Evolutionary conservation across 2,329 filamentous ascomycete genomes (phyloP).

Genomic region (Phaeomoniella chlamydospora): DNA sequence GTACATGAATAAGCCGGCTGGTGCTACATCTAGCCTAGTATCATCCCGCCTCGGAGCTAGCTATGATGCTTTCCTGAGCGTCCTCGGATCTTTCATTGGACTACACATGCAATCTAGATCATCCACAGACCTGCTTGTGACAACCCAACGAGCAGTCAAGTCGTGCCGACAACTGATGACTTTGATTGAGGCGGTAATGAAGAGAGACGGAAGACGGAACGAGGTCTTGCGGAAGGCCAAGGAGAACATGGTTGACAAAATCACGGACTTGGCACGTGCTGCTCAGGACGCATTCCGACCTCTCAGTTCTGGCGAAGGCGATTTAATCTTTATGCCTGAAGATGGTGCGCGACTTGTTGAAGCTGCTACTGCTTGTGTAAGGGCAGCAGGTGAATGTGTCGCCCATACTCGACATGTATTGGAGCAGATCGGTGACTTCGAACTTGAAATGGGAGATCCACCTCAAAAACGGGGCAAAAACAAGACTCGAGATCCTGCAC

Average conservation of each 20-base stretch:
- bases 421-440: conserved; percentile 81
- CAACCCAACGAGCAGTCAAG: conserved; percentile 68
- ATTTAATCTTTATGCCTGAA: conserved; percentile 66
- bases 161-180: conserved; percentile 68
- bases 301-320: conserved; percentile 51
- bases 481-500: neutral
- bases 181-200: conserved; percentile 69
- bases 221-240: conserved; percentile 55
- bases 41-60: conserved; percentile 67
- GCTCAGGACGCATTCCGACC: conserved; percentile 65
- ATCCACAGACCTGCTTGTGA: conserved; percentile 64
- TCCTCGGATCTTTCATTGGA: conserved; percentile 86
- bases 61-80: conserved; percentile 80
- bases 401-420: conserved; percentile 74
- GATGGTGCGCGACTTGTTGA: conserved; percentile 61
- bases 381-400: conserved; percentile 81
- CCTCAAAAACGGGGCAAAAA: neutral
- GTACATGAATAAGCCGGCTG: conserved; percentile 51
- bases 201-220: conserved; percentile 56
- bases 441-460: conserved; percentile 41
- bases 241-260: conserved; percentile 61
- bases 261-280: conserved; percentile 66
- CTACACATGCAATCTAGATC: conserved; percentile 88
- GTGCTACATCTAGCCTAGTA: conserved; percentile 54
- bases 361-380: conserved; percentile 76